phyloP scores from a whole-genome alignment of 305 asterid species.

The Fraxinus dipetala region DNA sequence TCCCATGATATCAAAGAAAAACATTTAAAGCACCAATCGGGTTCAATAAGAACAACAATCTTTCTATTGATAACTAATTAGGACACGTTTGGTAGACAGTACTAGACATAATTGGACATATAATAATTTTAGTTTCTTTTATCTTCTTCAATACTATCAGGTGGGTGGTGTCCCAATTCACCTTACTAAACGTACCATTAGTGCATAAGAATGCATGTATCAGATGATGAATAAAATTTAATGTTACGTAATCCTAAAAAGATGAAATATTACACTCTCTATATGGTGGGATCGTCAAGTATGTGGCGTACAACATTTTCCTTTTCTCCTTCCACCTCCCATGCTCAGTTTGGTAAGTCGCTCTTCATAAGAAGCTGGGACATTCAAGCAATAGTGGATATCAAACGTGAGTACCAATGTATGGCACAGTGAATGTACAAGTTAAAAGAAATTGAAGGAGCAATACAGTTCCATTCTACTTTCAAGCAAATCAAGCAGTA shows the following conservation, averaged over 20 bases:
- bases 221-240: background rate
- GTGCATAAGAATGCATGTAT: background rate
- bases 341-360: slow-evolving; percentile 55
- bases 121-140: background rate
- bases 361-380: slow-evolving; percentile 89
- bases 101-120: background rate
- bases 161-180: background rate
- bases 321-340: slow-evolving; percentile 26
- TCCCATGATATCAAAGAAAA: background rate
- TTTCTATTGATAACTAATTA: background rate
- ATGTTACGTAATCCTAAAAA: background rate
- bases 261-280: background rate
- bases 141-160: background rate
- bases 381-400: slow-evolving; percentile 17
- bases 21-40: background rate
- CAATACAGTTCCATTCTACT: background rate
- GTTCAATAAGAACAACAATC: background rate
- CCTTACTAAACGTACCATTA: background rate
- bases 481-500: background rate
- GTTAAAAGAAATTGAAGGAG: background rate
- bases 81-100: background rate
- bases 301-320: background rate
- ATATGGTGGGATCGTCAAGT: background rate
- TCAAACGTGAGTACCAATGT: background rate
- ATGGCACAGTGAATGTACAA: background rate